Evolutionary conservation across 331 rosid species (phyloP), one percentile per base, ranked within the genome.

Genomic region (Pyracantha coccinea): DNA sequence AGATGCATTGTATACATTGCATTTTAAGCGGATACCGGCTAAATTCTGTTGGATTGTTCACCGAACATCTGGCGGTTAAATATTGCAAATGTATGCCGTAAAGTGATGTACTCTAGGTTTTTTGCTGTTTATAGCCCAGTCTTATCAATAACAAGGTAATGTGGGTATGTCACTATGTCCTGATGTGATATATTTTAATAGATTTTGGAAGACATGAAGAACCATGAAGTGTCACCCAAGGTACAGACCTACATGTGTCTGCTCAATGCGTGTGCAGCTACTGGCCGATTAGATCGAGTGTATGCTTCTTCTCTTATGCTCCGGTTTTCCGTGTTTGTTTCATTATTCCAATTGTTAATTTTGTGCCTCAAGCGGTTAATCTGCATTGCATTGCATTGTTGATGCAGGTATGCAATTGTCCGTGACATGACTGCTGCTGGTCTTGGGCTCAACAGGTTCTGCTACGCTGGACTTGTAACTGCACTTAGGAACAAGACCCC

Each of bases 401-500:
- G 35, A 20, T 70, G 31, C 83, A 95, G 97, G 89, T 84, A 86
- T 84, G 89, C 97, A 38, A 89, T 92, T 85, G 92, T 92, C 54
- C 96, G 96, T 64, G 99, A 95, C 84, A 95, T 92, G 97, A 90
- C 93, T 72, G 90, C 99, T 72, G 97, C 97, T 73, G 99, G 99
- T 78, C 91, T 95, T 74, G 99, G 97, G 70, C 81, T 92, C 80
- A 90, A 92, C 86, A 89, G 88, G 85, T 95, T 79, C 82, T 95
- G 97, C 81, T 95, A 95, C 65, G 89, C 96, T 19, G 99, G 96
- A 68, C 97, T 95, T 75, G 89, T 95, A 54, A 20, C 90, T 77
- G 97, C 97, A 35, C 90, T 87, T 78, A 86, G 71, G 86, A 95
- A 90, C 79, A 90, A 86, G 64, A 84, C 70, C 44, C 99, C 97